Base-by-base conservation (phyloP, 2,329 filamentous ascomycete species). In the Aspergillus sp. region DNA sequence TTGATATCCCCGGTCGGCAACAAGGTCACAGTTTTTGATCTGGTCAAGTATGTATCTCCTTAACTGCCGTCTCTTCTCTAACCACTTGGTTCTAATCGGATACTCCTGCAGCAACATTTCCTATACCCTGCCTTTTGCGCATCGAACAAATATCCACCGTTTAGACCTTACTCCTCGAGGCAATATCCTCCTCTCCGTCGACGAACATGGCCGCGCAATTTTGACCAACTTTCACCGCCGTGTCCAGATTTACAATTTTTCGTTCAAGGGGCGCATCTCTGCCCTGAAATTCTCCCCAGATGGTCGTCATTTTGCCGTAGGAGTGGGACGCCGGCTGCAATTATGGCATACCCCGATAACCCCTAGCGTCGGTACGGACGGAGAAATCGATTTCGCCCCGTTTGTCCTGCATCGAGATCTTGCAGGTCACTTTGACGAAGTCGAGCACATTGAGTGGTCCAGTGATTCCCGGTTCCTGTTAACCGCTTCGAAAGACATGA, bases 1-100 rank as follows among this genome's bases (percentile, higher is more conserved):
- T 86, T 99, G 68, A 91, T 96, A 73, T 99, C 95, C 49, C 96
- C 95, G 7, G 95, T 99, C 57, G 95, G 95, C 75, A 99, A 98
- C 80, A 85, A 93, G 74, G 93, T 99, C 64, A 92, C 94, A 1
- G 91, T 98, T 57, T 99, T 99, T 79, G 94, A 99, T 76, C 84
- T 99, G 50, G 91, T 97, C 72, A 93, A 98, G 93, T 96, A 85
- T 72, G 69, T 68, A 7, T 13, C 23, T 38, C n/a, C 8, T 31
- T 22, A n/a, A n/a, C 28, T 6, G 9, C 30, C 25, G 4, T 4
- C 15, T 17, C 31, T 28, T 22, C 8, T 30, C 23, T 41, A 13
- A n/a, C 8, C 25, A 25, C 8, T 17, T 4, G 15, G n/a, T 38
- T 54, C 54, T 65, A 52, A 65, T 47, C 59, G 7, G 15, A 57